Conservation (phyloP, 306 rosid genomes). For the Casuarina cunninghamiana region DNA sequence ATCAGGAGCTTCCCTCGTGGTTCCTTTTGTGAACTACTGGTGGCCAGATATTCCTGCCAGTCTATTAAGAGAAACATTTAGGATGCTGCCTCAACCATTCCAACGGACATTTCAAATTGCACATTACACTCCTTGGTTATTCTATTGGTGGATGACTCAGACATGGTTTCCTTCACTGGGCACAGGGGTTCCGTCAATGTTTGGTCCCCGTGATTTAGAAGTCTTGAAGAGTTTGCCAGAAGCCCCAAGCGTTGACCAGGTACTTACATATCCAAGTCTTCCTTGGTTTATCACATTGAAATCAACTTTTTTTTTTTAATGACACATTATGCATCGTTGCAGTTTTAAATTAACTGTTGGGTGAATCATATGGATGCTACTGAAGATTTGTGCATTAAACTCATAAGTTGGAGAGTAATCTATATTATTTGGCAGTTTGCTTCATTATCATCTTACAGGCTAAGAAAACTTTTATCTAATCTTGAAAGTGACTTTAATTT, state of each 20-base stretch:
- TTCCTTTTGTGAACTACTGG: conserved; percentile 71
- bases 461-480: background rate
- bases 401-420: background rate
- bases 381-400: background rate
- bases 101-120: conserved; percentile 58
- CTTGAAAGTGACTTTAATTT: background rate
- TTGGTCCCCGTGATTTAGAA: conserved; percentile 46
- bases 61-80: conserved; percentile 37
- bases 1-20: conserved; percentile 70
- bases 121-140: conserved; percentile 69
- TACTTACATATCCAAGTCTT: conserved; percentile 13
- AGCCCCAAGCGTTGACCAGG: conserved; percentile 40
- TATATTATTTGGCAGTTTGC: background rate
- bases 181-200: background rate
- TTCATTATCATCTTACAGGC: background rate
- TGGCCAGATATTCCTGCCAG: conserved; percentile 59
- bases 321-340: background rate
- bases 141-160: conserved; percentile 81
- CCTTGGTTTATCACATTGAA: background rate
- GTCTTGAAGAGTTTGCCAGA: conserved; percentile 35
- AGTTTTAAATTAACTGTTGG: background rate
- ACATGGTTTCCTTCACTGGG: conserved; percentile 65
- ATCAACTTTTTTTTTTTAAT: background rate
- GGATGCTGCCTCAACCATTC: conserved; percentile 34
- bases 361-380: background rate